These are phyloP conservation scores for Berberis vulgaris DNA, from an alignment of 164 flowering plant genomes.

Conservation along the genomic window DNA sequence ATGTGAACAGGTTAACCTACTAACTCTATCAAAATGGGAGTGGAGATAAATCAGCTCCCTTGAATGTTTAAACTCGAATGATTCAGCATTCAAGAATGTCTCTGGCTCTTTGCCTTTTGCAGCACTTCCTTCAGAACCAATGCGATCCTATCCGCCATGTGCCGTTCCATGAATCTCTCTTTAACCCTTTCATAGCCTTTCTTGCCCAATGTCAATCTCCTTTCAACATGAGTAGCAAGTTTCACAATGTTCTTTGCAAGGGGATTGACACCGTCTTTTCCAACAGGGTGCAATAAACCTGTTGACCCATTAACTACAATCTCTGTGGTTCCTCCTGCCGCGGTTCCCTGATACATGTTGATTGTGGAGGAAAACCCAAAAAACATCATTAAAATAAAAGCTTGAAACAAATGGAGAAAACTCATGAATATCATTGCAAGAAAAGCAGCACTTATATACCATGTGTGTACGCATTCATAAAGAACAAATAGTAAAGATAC, in stretches of 20 bases:
- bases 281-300: slow-evolving; percentile 70
- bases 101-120: too few species aligned
- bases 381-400: too few species aligned
- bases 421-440: background rate
- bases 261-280: slow-evolving; percentile 78
- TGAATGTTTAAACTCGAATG: too few species aligned
- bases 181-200: slow-evolving; percentile 77
- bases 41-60: too few species aligned
- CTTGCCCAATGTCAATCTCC: slow-evolving; percentile 69
- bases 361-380: too few species aligned
- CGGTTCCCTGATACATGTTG: slow-evolving; percentile 56
- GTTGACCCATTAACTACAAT: slow-evolving; percentile 80
- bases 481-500: too few species aligned
- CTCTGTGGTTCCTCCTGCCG: slow-evolving; percentile 95
- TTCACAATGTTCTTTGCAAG: slow-evolving; percentile 75
- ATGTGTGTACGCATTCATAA: too few species aligned
- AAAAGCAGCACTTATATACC: too few species aligned
- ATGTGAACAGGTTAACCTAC: too few species aligned
- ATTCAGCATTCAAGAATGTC: too few species aligned
- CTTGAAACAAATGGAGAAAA: too few species aligned
- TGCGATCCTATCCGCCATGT: slow-evolving; percentile 73
- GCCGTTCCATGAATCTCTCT: slow-evolving; percentile 65
- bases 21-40: too few species aligned
- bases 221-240: slow-evolving; percentile 71
- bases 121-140: slow-evolving; percentile 29